Evolutionary conservation across 2,329 filamentous ascomycete species (phyloP).

Genomic region (Monosporascus sp.): DNA sequence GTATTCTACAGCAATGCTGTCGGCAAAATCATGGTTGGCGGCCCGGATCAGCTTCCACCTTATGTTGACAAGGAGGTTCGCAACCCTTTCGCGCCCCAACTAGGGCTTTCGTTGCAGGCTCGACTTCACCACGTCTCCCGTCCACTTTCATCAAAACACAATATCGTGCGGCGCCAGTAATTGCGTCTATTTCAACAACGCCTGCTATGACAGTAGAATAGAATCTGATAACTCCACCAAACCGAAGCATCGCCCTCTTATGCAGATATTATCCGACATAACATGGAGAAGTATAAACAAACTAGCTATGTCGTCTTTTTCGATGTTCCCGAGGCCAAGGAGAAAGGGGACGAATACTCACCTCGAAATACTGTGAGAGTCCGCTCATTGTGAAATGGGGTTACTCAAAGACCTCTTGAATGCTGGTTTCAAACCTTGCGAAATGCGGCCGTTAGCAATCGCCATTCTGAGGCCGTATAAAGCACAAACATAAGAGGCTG

Average conservation of each 20-base stretch:
- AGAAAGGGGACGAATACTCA: not conserved
- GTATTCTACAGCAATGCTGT: not conserved
- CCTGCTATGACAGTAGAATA: not conserved
- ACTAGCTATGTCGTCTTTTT: not conserved
- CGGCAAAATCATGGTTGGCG: conserved; percentile 2
- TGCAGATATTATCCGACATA: not conserved
- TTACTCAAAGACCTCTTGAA: not conserved
- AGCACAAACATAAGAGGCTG: not conserved
- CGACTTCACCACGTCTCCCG: not conserved
- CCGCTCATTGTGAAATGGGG: not conserved
- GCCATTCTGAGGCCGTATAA: not conserved
- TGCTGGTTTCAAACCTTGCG: not conserved
- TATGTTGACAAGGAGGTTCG: not conserved
- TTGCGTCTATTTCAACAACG: not conserved
- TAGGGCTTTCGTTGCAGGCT: not conserved
- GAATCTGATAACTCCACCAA: not conserved
- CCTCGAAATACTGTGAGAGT: not conserved
- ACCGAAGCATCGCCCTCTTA: not conserved
- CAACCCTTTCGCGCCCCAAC: not conserved
- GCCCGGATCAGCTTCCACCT: not conserved
- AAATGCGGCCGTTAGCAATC: not conserved
- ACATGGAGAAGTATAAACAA: not conserved
- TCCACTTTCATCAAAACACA: not conserved
- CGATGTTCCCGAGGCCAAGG: not conserved
- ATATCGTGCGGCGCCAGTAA: not conserved